phyloP scores from a whole-genome alignment of 2,329 filamentous ascomycete genomes.

The Cladophialophora chaetospira region DNA sequence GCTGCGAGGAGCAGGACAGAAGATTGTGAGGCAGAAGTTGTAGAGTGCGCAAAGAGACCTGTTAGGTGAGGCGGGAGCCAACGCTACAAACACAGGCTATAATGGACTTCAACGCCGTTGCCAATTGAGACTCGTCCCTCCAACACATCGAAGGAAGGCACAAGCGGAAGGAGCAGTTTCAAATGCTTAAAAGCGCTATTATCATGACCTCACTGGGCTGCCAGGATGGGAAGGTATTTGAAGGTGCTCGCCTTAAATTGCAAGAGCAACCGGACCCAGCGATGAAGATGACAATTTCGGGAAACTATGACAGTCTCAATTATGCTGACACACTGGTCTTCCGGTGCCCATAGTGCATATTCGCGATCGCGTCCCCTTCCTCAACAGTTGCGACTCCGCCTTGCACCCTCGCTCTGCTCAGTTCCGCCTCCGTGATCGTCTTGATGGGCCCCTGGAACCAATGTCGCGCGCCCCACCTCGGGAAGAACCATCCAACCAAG shows the following conservation, averaged over 20 bases:
- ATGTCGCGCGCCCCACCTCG: slow-evolving; percentile 39
- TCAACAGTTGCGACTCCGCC: slow-evolving; percentile 27
- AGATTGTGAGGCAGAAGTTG: slow-evolving; percentile 47
- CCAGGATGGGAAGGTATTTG: no score
- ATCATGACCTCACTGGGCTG: no score
- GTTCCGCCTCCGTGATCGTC: slow-evolving; percentile 39
- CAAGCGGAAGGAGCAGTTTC: no score
- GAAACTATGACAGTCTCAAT: not conserved
- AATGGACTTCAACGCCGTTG: no score
- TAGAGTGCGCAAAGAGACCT: no score
- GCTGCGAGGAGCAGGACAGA: slow-evolving; percentile 59
- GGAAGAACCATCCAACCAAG: slow-evolving; percentile 42
- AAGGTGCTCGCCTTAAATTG: no score
- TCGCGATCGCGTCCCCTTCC: slow-evolving; percentile 23
- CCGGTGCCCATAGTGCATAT: slow-evolving; percentile 24
- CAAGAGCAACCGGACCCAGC: not conserved
- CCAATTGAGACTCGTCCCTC: no score
- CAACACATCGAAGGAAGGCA: no score
- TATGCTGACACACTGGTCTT: slow-evolving; percentile 20
- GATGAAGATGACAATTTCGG: not conserved
- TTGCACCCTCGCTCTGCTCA: slow-evolving; percentile 20
- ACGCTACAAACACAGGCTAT: no score
- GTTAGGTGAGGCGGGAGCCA: no score
- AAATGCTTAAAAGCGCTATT: no score
- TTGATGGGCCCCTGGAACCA: slow-evolving; percentile 45